phyloP scores from a whole-genome alignment of 1,284 basidiomycete genomes.

The Amylostereum areolatum region DNA sequence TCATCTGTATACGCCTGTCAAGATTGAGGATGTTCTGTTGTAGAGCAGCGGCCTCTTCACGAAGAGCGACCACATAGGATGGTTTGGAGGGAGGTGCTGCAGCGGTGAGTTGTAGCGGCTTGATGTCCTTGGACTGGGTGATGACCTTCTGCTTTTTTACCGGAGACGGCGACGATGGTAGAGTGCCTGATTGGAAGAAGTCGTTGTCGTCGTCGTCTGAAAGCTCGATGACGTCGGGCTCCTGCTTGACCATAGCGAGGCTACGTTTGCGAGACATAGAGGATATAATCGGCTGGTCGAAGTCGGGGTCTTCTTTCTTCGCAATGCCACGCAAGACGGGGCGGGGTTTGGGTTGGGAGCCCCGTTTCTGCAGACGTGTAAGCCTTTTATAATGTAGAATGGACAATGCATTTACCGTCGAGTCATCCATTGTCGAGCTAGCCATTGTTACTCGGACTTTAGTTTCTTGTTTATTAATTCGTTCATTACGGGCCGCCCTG shows the following conservation, averaged over 20 bases:
- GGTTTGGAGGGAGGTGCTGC: background rate
- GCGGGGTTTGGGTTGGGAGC: background rate
- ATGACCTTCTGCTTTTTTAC: conserved; percentile 1
- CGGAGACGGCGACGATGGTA: background rate
- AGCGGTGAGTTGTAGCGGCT: background rate
- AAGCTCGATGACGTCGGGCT: conserved; percentile 1
- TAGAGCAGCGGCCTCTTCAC: conserved; percentile 21
- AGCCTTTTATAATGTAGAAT: background rate
- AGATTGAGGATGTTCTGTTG: conserved; percentile 19
- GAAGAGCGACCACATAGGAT: conserved; percentile 15
- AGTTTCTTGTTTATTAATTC: background rate
- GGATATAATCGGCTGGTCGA: background rate
- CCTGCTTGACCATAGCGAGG: background rate
- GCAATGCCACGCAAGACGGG: background rate
- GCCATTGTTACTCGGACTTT: background rate
- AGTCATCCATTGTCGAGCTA: background rate
- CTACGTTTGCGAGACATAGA: background rate
- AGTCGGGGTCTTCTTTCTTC: background rate
- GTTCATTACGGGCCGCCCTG: background rate
- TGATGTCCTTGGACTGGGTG: background rate
- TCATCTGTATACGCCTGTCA: conserved; percentile 16
- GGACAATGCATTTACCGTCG: background rate
- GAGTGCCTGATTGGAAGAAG: background rate
- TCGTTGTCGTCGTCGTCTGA: background rate
- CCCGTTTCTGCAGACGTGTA: background rate